These are phyloP conservation scores for Herpetospermum pedunculosum DNA, from an alignment of 306 rosid species.

Conservation along the genomic window DNA sequence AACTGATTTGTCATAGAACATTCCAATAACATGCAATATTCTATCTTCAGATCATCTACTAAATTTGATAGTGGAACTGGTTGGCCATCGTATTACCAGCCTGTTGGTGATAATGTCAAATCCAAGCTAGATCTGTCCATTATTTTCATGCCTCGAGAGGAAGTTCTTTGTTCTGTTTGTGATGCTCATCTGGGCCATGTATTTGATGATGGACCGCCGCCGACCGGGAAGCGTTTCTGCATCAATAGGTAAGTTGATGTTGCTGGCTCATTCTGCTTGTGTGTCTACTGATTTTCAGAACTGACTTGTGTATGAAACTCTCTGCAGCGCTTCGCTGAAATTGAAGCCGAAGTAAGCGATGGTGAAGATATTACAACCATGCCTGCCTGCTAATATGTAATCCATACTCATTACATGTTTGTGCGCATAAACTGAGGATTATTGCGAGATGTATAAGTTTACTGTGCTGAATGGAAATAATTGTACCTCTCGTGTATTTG, in stretches of 20 bases:
- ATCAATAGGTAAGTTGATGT: constrained; percentile 54
- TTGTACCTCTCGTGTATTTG: neutral
- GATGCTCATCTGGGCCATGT: constrained; percentile 96
- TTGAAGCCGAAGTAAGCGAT: constrained; percentile 2
- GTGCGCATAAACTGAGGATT: neutral
- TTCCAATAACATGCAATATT: neutral
- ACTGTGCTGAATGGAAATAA: neutral
- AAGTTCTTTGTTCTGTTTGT: constrained; percentile 73
- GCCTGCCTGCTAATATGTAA: neutral
- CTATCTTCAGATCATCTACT: constrained; percentile 61
- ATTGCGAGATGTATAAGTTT: neutral
- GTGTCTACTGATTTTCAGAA: neutral
- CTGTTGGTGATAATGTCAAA: constrained; percentile 59
- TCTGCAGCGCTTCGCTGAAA: constrained; percentile 11
- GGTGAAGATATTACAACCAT: neutral
- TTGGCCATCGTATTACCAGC: constrained; percentile 93
- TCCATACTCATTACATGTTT: neutral
- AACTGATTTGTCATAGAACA: neutral
- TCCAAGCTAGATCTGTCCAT: constrained; percentile 71
- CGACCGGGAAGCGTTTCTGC: constrained; percentile 80
- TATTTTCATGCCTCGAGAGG: constrained; percentile 92
- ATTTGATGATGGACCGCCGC: constrained; percentile 93
- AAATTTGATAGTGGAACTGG: constrained; percentile 95
- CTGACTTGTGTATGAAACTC: neutral
- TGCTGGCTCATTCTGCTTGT: neutral